Conservation (phyloP, 2,329 filamentous ascomycete genomes). For the Gyromitra esculenta region DNA sequence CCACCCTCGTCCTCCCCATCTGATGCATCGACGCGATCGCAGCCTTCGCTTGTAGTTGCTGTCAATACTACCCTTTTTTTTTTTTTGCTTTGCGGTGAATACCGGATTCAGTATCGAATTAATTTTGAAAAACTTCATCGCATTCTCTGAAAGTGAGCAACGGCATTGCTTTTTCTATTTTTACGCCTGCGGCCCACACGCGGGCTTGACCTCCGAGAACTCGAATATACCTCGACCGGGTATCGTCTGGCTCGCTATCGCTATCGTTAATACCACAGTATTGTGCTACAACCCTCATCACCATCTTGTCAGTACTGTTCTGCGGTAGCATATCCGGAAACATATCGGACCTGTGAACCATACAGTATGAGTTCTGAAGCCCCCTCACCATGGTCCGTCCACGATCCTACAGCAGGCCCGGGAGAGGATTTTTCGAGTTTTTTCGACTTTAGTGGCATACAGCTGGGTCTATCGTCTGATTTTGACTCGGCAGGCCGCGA, state of each 20-base stretch:
- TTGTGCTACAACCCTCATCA: constrained; percentile 26
- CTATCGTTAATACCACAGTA: constrained; percentile 33
- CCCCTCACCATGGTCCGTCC: constrained; percentile 49
- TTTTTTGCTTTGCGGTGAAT: constrained; percentile 32
- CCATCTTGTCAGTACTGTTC: constrained; percentile 26
- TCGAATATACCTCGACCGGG: constrained; percentile 32
- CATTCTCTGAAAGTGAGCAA: constrained; percentile 43
- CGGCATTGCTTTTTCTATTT: constrained; percentile 48
- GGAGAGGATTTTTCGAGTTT: constrained; percentile 54
- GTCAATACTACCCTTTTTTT: constrained; percentile 29
- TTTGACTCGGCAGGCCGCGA: constrained; percentile 43
- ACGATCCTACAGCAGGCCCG: constrained; percentile 44
- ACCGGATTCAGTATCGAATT: constrained; percentile 27
- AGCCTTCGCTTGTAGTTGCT: constrained; percentile 48
- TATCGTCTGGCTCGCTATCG: constrained; percentile 39
- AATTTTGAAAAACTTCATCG: constrained; percentile 38
- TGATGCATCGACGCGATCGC: constrained; percentile 49
- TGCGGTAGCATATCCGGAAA: constrained; percentile 38
- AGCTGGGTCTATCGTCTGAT: constrained; percentile 46
- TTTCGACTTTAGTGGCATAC: constrained; percentile 53
- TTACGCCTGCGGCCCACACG: constrained; percentile 54
- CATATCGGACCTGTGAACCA: constrained; percentile 16
- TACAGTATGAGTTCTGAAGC: constrained; percentile 53
- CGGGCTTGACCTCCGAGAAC: constrained; percentile 49
- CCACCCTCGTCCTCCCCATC: constrained; percentile 39